phyloP scores from a whole-genome alignment of 345 rosid species.

The Eucalyptus sp. region DNA sequence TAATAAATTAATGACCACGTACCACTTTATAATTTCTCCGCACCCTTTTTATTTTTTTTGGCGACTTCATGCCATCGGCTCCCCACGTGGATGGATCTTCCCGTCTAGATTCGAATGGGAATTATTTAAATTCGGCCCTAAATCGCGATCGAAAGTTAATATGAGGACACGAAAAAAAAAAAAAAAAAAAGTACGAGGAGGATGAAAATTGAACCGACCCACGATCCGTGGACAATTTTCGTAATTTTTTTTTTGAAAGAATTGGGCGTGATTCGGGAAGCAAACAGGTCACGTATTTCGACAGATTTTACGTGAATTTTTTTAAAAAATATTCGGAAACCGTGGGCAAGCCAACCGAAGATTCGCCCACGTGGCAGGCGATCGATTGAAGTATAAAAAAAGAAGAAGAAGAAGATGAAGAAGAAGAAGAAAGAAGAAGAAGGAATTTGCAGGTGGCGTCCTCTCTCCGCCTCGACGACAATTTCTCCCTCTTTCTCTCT shows the following conservation, averaged over 20 bases:
- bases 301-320: not conserved
- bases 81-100: not conserved
- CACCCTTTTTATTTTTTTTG: not conserved
- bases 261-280: not conserved
- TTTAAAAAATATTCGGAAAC: not conserved
- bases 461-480: not conserved
- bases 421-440: rapidly evolving
- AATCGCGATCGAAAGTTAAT: not conserved
- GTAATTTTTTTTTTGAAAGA: not conserved
- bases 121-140: rapidly evolving
- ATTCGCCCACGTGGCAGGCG: not conserved
- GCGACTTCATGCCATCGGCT: not conserved
- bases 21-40: not conserved
- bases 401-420: not conserved
- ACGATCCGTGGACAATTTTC: not conserved
- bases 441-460: not conserved
- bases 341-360: not conserved
- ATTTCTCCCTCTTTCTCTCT: not conserved
- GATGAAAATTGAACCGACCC: not conserved
- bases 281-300: not conserved
- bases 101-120: not conserved
- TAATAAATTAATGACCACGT: not conserved
- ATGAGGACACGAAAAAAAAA: not conserved
- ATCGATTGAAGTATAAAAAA: not conserved
- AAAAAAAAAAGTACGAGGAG: not conserved